These are phyloP conservation scores for Mortierella sp. DNA, from an alignment of 371 early-diverging fungal genomes.

Conservation along the genomic window DNA sequence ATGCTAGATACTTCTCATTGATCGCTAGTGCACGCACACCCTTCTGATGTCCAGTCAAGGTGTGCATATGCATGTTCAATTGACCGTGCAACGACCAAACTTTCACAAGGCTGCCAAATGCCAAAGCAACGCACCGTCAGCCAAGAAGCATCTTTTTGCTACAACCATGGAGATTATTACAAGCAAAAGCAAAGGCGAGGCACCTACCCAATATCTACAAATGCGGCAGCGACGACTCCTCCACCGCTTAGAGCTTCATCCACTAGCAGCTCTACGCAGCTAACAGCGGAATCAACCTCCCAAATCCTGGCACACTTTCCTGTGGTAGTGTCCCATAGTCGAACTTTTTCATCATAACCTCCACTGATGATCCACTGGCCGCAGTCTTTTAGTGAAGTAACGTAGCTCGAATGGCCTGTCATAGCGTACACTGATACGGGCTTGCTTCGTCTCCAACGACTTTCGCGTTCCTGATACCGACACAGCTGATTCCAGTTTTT, in stretches of 20 bases:
- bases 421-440: constrained; percentile 27
- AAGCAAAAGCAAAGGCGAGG: no score
- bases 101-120: constrained; percentile 44
- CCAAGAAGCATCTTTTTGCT: no score
- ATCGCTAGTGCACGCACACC: constrained; percentile 47
- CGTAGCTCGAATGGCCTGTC: constrained; percentile 35
- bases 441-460: constrained; percentile 20
- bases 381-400: constrained; percentile 38
- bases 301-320: constrained; percentile 42
- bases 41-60: constrained; percentile 42
- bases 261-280: constrained; percentile 37
- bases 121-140: no score
- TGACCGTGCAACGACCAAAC: constrained; percentile 50
- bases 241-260: constrained; percentile 55
- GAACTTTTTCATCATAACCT: constrained; percentile 49
- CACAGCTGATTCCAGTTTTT: constrained; percentile 44
- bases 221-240: constrained; percentile 45
- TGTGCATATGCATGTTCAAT: constrained; percentile 33
- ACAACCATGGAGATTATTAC: no score
- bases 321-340: constrained; percentile 44
- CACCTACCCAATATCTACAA: constrained; percentile 52
- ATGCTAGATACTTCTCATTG: constrained; percentile 36
- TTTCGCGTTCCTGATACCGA: constrained; percentile 30
- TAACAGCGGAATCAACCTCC: constrained; percentile 44
- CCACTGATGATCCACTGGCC: constrained; percentile 48